phyloP scores from a whole-genome alignment of 1,284 basidiomycete species.

The Tetrapyrgos nigripes region DNA sequence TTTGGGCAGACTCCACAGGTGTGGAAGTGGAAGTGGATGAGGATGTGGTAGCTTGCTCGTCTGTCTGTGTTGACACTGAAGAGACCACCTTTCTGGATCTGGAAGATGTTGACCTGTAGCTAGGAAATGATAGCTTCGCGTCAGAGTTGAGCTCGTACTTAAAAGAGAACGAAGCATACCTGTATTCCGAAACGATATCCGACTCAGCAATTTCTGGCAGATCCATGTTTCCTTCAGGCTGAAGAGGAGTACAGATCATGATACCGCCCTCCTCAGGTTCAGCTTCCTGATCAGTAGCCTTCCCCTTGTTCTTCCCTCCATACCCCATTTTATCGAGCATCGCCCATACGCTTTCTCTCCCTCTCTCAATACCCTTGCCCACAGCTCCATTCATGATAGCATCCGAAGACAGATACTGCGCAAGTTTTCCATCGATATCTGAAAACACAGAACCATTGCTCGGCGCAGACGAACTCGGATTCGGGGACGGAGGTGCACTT shows the following conservation, averaged over 20 bases:
- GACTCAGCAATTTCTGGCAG: constrained; percentile 69
- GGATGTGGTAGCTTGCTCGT: constrained; percentile 1
- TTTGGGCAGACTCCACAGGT: neutral
- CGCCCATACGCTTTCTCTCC: constrained; percentile 62
- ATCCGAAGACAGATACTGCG: constrained; percentile 58
- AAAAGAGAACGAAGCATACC: constrained; percentile 42
- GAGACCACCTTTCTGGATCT: neutral
- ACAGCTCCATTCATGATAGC: constrained; percentile 58
- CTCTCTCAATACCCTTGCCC: constrained; percentile 39
- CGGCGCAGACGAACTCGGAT: constrained; percentile 24
- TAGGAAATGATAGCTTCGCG: too few relatives aligned
- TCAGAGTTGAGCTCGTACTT: constrained; percentile 31
- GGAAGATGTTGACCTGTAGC: constrained; percentile 12
- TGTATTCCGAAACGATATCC: constrained; percentile 55
- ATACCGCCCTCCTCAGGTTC: constrained; percentile 54
- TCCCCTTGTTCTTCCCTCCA: constrained; percentile 24
- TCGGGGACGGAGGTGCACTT: constrained; percentile 19
- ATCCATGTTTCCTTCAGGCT: constrained; percentile 63
- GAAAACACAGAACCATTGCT: constrained; percentile 12
- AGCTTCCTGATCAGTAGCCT: constrained; percentile 23
- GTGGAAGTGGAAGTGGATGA: neutral
- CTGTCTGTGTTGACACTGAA: neutral
- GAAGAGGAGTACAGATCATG: constrained; percentile 77
- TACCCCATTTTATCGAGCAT: constrained; percentile 58
- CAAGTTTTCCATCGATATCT: constrained; percentile 47